Percentiles rank a stretch among this genome's conserved stretches.
Conservation (phyloP, 1,139 yeast genomes). For the Kodamaea sp. region DNA sequence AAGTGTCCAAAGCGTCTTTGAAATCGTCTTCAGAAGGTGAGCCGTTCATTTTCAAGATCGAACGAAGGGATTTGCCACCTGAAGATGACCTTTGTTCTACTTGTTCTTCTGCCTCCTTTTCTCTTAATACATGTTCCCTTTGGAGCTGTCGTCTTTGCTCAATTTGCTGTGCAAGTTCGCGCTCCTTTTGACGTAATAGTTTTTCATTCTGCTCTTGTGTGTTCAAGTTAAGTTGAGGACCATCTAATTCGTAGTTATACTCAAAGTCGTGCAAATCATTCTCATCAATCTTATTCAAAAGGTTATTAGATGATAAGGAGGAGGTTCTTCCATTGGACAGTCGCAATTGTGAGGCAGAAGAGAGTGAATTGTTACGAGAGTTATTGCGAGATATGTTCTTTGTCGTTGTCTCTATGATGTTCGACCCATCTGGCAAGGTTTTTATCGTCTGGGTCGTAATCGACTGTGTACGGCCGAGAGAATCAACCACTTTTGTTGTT, state of each 20-base stretch:
- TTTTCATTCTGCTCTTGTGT: background rate
- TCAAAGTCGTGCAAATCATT: constrained; percentile 42
- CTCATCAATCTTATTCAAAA: constrained; percentile 41
- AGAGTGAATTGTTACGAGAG: constrained; percentile 33
- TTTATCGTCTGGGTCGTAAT: constrained; percentile 43
- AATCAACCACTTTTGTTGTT: constrained; percentile 44
- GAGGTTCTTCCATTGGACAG: constrained; percentile 14
- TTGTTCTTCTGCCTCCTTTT: background rate
- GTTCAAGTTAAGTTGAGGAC: constrained; percentile 4
- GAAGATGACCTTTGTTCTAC: constrained; percentile 1
- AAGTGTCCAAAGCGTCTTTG: constrained; percentile 9
- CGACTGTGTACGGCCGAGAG: constrained; percentile 40
- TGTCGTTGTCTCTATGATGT: constrained; percentile 43
- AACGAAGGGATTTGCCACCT: constrained; percentile 27
- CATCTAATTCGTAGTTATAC: constrained; percentile 36
- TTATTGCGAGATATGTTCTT: constrained; percentile 38
- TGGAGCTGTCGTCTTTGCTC: background rate
- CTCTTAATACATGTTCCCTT: background rate
- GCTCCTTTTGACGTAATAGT: background rate
- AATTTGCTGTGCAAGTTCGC: constrained; percentile 1
- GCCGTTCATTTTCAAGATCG: constrained; percentile 33
- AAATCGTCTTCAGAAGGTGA: constrained; percentile 12
- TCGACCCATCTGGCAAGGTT: constrained; percentile 44
- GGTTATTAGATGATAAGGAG: constrained; percentile 19
- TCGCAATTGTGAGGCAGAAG: constrained; percentile 12